Evolutionary conservation across 371 early-diverging fungal genomes (phyloP).

Genomic region (Mortierella sp.): DNA sequence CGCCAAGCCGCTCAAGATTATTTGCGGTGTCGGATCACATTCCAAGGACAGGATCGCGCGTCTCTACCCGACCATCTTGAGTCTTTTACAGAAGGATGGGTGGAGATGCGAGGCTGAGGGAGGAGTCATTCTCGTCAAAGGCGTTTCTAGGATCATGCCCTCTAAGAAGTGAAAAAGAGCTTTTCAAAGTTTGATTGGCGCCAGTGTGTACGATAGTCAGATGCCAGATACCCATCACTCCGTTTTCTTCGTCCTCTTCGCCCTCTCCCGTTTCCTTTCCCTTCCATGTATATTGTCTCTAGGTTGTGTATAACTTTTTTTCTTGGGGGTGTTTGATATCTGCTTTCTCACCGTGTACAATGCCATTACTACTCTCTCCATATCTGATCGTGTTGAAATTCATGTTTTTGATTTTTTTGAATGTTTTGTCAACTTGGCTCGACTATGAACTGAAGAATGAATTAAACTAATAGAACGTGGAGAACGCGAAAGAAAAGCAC

Average conservation of each 20-base stretch:
- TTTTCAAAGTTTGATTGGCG: neutral
- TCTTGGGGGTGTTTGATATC: neutral
- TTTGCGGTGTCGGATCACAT: conserved; percentile 77
- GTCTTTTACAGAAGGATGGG: conserved; percentile 64
- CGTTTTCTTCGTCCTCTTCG: neutral
- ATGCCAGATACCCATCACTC: neutral
- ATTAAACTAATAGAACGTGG: neutral
- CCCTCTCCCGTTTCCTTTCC: neutral
- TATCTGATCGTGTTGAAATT: neutral
- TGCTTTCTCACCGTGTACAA: neutral
- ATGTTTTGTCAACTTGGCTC: neutral
- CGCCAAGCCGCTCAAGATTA: conserved; percentile 68
- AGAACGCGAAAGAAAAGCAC: neutral
- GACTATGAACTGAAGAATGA: neutral
- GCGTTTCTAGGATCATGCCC: conserved; percentile 35
- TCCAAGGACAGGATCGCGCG: conserved; percentile 70
- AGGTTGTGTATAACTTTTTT: neutral
- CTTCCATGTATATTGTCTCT: neutral
- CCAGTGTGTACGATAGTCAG: neutral
- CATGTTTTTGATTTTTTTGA: neutral
- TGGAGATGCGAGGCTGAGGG: conserved; percentile 69
- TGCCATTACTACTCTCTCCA: neutral
- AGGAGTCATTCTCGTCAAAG: conserved; percentile 64
- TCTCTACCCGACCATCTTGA: conserved; percentile 67
- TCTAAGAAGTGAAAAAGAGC: conserved; percentile 7